Conservation (phyloP, 371 early-diverging fungal species). For the Fennellomyces sp. region DNA sequence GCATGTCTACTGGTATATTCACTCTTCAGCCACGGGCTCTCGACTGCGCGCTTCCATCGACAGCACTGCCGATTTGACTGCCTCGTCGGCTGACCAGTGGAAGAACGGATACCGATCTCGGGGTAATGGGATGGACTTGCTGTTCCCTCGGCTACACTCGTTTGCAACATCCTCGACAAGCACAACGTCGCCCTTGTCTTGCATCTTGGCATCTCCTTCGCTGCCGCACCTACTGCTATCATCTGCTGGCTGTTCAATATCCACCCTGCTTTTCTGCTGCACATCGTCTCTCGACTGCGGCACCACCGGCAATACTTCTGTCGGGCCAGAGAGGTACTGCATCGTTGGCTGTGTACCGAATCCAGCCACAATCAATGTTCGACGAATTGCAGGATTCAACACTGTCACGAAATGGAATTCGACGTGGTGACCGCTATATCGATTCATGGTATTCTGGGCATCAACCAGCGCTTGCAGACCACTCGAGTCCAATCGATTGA, state of each 20-base stretch:
- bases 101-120: conserved; percentile 49
- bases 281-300: conserved; percentile 45
- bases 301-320: conserved; percentile 45
- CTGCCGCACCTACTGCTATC: neutral
- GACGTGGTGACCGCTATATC: conserved; percentile 55
- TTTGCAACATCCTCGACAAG: neutral
- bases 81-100: conserved; percentile 52
- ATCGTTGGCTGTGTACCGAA: conserved; percentile 37
- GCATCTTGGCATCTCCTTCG: neutral
- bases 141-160: neutral
- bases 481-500: conserved; percentile 65
- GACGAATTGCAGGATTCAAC: conserved; percentile 34
- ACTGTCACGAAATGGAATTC: conserved; percentile 58
- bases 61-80: conserved; percentile 36
- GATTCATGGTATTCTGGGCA: conserved; percentile 47
- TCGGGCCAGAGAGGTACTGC: conserved; percentile 1
- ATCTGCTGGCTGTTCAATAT: neutral
- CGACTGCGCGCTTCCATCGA: neutral
- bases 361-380: conserved; percentile 38
- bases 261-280: neutral
- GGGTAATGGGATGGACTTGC: neutral
- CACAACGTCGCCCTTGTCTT: neutral
- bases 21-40: neutral
- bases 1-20: too few relatives aligned
- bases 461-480: conserved; percentile 67